Evolutionary conservation across 108 stramenopile species (phyloP).

Genomic region (Nitzschia sp.): DNA sequence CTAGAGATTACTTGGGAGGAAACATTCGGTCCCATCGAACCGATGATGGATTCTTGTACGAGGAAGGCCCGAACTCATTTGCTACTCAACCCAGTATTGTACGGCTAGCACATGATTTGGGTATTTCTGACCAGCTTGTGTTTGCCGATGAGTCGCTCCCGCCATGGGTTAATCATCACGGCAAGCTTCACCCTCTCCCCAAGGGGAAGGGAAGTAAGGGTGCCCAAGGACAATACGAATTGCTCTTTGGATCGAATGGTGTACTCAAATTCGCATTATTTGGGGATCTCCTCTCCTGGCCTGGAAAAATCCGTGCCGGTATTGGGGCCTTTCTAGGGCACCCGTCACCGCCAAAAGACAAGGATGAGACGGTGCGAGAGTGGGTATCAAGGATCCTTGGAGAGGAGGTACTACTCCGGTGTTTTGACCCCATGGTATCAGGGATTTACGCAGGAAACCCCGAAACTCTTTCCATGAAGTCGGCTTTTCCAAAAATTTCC

Average conservation of each 20-base stretch:
- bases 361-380: slow-evolving; percentile 93
- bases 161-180: slow-evolving; percentile 83
- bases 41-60: slow-evolving; percentile 90
- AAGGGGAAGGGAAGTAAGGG: slow-evolving; percentile 81
- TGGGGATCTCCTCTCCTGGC: slow-evolving; percentile 84
- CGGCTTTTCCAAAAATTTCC: slow-evolving; percentile 88
- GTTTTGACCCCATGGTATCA: slow-evolving; percentile 95
- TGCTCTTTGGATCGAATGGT: slow-evolving; percentile 79
- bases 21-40: slow-evolving; percentile 83
- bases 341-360: slow-evolving; percentile 54
- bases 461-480: slow-evolving; percentile 82
- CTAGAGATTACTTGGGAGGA: slow-evolving; percentile 84
- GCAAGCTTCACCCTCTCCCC: slow-evolving; percentile 92
- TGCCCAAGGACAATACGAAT: slow-evolving; percentile 75
- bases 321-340: slow-evolving; percentile 89
- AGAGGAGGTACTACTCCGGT: slow-evolving; percentile 83
- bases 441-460: slow-evolving; percentile 98
- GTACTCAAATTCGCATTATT: slow-evolving; percentile 72
- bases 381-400: slow-evolving; percentile 92
- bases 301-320: slow-evolving; percentile 92
- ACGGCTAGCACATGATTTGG: slow-evolving; percentile 86
- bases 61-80: slow-evolving; percentile 95
- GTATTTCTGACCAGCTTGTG: slow-evolving; percentile 86
- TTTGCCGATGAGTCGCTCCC: slow-evolving; percentile 86
- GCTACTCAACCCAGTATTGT: slow-evolving; percentile 87